Conservation (phyloP, 495 filamentous ascomycete species). For the Cercophora samala region DNA sequence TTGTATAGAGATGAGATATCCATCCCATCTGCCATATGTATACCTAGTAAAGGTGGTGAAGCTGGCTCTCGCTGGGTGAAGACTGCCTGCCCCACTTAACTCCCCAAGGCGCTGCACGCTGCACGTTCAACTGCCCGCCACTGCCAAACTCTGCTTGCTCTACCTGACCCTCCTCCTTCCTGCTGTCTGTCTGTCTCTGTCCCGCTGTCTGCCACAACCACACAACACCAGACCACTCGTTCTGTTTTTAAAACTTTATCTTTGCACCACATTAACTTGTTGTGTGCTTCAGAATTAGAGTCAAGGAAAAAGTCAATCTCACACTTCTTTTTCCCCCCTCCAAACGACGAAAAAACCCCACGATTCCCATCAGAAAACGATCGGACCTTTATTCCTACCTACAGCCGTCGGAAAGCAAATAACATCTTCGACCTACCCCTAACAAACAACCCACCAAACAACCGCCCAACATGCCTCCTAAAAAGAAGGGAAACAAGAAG, state of each 20-base stretch:
- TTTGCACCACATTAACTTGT: not conserved
- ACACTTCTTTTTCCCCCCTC: not conserved
- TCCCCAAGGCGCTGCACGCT: not conserved
- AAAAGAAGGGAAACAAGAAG: conserved; percentile 93
- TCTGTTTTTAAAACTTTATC: too few relatives aligned
- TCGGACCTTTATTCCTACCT: too few relatives aligned
- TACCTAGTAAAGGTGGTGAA: too few relatives aligned
- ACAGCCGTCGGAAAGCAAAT: too few relatives aligned
- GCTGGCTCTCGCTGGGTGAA: too few relatives aligned
- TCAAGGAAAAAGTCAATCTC: not conserved
- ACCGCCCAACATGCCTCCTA: conserved; percentile 68
- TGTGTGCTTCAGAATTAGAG: not conserved
- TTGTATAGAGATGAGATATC: not conserved
- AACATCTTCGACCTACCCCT: not conserved
- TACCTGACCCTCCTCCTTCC: too few relatives aligned
- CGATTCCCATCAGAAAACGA: too few relatives aligned
- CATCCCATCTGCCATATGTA: not conserved
- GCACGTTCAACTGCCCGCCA: not conserved
- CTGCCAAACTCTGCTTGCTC: not conserved
- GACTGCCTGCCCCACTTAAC: not conserved
- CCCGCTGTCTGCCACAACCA: not conserved
- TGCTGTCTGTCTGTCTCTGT: not conserved
- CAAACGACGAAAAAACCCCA: not conserved
- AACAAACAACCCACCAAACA: not conserved
- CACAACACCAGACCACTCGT: too few relatives aligned